Base-by-base conservation (phyloP, 306 rosid genomes). In the Gastrolobium villosum region DNA sequence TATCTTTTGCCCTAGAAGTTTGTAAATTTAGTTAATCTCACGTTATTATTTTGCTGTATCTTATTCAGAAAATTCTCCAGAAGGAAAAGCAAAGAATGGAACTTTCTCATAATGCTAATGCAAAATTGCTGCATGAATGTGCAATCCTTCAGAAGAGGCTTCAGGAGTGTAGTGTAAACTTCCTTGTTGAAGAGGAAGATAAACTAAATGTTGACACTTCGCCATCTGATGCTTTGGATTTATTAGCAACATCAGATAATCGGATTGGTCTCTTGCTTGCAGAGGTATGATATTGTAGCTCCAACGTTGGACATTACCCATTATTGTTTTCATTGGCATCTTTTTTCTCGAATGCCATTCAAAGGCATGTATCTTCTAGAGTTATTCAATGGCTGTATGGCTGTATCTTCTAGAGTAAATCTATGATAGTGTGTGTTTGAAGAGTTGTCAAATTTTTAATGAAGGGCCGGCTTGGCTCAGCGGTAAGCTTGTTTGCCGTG, bases 221-320 rank as follows among this genome's bases (percentile, higher is more conserved):
- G 3, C 87, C 94, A 37, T 87, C 98, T 65, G 98, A 91, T 73
- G 96, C 98, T 48, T 64, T 93, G 77, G 98, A 95, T 87, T 82
- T 92, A 45, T 76, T 92, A 83, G 88, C 89, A 66, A 88, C 97
- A 31, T 92, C 99, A 15, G 97, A 92, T 78, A 89, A 89, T 81
- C 93, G 95, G 72, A 91, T 95, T 76, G 96, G 94, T 82, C 90
- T 92, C 79, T 88, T 95, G 46, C 93, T 95, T 72, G 96, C 94
- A 6, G 99, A 95, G 97, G 98, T 95, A 86, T 80, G 75, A 79
- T 75, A 44, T 8, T 20, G 45, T 46, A 66, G 68, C 68, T 54
- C 34, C 9, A 46, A 1, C 56, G 9, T 11, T 6, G 50, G 71
- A 46, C 44, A 46, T 65, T 39, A 40, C 30, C 63, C 82, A 39